Evolutionary conservation across 1,284 basidiomycete species (phyloP), one percentile per base, ranked within the genome.

Genomic region (Taiwanofungus camphoratus): DNA sequence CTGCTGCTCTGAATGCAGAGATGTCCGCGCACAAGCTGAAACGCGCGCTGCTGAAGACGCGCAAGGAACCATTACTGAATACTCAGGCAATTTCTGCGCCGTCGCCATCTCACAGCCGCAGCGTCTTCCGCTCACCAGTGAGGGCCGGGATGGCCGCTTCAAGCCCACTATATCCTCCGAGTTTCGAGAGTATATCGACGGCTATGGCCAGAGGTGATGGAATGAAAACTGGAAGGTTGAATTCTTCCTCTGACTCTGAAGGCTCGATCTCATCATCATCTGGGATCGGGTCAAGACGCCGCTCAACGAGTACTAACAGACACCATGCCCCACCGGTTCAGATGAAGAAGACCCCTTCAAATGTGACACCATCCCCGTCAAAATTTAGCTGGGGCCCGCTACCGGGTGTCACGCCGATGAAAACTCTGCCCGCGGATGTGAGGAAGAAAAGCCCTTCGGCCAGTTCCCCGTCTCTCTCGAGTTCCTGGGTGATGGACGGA

Each of bases 1-100:
- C 86, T 1, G 83, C 83, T 2, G 85, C 87, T 15, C 66, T 91
- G 37, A 85, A 87, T 47, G 82, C 85, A 0, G 88, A 91, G 62
- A 70, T 82, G 16, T 76, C 82, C 15, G 82, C 84, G 2, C 71
- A 77, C 43, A 75, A 71, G 45, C 68, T 91, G 37, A 90, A 88
- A 62, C 70, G 70, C 3, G 79, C 79, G 0, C 66, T 91, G n/a
- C 59, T 87, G 19, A 61, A 67, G 2, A 71, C 69, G 0, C 73
- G 87, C 31, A 72, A 69, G 45, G 72, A 79, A 51, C 86, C 86
- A 0, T 59, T 86, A 30, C 60, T 87, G 33, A 88, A 86, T 55
- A 74, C 64, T 5, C 73, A 69, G 45, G 79, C 73, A 0, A 64
- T 61, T 1, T 50, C 60, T 12, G 67, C 73, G 1, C 26, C 27